Evolutionary conservation across 495 filamentous ascomycete genomes (phyloP), one percentile per base, ranked within the genome.

Genomic region (Beverwykella pulmonaria): DNA sequence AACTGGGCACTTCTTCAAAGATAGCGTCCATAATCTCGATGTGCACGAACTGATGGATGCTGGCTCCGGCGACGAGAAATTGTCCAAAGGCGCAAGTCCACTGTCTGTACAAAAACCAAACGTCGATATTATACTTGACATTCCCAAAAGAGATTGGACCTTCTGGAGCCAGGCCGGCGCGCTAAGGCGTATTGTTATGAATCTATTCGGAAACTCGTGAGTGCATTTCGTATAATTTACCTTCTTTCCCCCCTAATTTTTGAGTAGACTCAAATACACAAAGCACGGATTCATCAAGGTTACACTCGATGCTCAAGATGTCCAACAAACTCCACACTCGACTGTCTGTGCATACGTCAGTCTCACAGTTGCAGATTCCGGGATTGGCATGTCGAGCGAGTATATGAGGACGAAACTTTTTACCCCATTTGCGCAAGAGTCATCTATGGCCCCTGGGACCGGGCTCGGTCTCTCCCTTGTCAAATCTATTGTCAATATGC

Each of bases 141-240:
- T 46, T 46, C 19, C 54, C 2, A 58, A 17, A 20, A 2, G 26
- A n/a, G 36, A 59, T 39, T 68, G 65, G 65, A 58, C 20, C 0
- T 39, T 68, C 17, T 32, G 49, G 19, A 25, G 49, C 9, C 44
- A 63, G 19, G 41, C 65, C 1, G 65, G 53, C 9, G 65, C 65
- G 2, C 14, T 68, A 3, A 22, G 55, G 9, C 32, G 65, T 14
- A 47, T 68, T 20, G 65, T 63, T 14, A 57, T 58, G 49, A 68
- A 68, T 50, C 25, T 68, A 10, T 20, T 68, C n/a, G 65, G 65
- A n/a, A 68, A 68, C 34, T 64, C 65, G n/a, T 44, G 3, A 44
- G 39, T 44, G n/a, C n/a, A n/a, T 10, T 12, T 44, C 15, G 39
- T 4, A 44, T 2, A 44, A 44, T 3, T 14, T n/a, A 44, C 8